These are phyloP conservation scores for Floccularia luteovirens DNA, from an alignment of 768 basidiomycete genomes.

Conservation along the genomic window DNA sequence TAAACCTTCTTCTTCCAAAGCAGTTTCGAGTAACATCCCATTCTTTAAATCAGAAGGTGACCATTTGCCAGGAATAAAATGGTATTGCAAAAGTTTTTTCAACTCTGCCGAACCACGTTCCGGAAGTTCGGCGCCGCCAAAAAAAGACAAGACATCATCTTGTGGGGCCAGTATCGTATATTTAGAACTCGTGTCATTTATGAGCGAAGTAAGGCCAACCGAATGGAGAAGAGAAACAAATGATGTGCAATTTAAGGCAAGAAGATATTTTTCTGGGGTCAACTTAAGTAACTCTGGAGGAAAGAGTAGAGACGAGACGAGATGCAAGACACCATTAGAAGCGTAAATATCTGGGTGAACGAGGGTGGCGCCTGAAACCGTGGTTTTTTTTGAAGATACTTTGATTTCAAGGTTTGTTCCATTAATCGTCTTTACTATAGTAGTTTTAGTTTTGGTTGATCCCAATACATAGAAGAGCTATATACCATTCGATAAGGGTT, in stretches of 20 bases:
- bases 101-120: slow-evolving; percentile 61
- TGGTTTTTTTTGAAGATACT: slow-evolving; percentile 44
- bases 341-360: slow-evolving; percentile 83
- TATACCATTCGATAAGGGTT: slow-evolving; percentile 46
- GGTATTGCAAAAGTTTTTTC: slow-evolving; percentile 72
- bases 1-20: slow-evolving; percentile 64
- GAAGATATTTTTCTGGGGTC: slow-evolving; percentile 93
- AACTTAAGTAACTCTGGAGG: slow-evolving; percentile 68
- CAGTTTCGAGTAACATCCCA: slow-evolving; percentile 75
- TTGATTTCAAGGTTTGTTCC: slow-evolving; percentile 59
- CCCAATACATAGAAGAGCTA: slow-evolving; percentile 4
- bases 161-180: slow-evolving; percentile 90
- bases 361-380: slow-evolving; percentile 51
- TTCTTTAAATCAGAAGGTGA: slow-evolving; percentile 60
- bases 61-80: slow-evolving; percentile 85
- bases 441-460: slow-evolving; percentile 4
- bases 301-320: slow-evolving; percentile 76
- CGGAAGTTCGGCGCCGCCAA: slow-evolving; percentile 49
- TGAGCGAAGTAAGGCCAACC: slow-evolving; percentile 60
- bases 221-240: slow-evolving; percentile 89
- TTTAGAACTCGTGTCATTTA: slow-evolving; percentile 60
- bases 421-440: slow-evolving; percentile 61
- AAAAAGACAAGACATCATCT: slow-evolving; percentile 73
- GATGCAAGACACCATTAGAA: slow-evolving; percentile 91
- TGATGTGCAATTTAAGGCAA: slow-evolving; percentile 83